Percentiles rank a stretch among this genome's conserved stretches.
These are phyloP conservation scores for Pisolithus albus DNA, from an alignment of 768 basidiomycete genomes.

Conservation along the genomic window DNA sequence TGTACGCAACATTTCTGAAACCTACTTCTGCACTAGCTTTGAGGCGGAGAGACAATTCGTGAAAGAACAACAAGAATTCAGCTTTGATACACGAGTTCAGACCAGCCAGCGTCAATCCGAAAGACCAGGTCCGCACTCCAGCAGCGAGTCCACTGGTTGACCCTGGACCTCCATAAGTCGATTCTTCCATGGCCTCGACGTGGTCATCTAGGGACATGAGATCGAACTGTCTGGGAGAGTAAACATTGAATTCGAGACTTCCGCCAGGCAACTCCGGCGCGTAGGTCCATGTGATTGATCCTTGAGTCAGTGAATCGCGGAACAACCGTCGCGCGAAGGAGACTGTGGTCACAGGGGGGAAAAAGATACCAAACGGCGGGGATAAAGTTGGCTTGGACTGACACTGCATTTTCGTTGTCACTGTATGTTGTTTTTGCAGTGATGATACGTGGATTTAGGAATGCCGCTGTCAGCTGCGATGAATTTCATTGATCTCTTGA, in stretches of 20 bases:
- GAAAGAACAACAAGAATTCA: constrained; percentile 45
- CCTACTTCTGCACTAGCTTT: constrained; percentile 46
- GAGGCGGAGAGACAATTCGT: constrained; percentile 49
- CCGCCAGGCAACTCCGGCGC: constrained; percentile 17
- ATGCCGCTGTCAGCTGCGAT: constrained; percentile 33
- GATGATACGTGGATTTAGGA: constrained; percentile 36
- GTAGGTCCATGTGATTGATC: constrained; percentile 31
- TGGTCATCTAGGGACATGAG: constrained; percentile 21
- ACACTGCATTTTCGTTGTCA: constrained; percentile 40
- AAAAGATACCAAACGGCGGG: constrained; percentile 27
- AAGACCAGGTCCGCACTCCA: constrained; percentile 40
- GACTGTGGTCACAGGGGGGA: constrained; percentile 37
- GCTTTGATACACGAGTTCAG: constrained; percentile 42
- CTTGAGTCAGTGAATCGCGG: constrained; percentile 40
- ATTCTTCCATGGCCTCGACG: constrained; percentile 15
- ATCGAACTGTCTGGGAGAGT: constrained; percentile 38
- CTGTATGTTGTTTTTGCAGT: constrained; percentile 43
- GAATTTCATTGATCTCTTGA: constrained; percentile 11
- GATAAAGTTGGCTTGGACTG: constrained; percentile 32
- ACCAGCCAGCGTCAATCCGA: constrained; percentile 43
- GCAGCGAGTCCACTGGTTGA: constrained; percentile 46
- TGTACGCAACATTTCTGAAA: constrained; percentile 37
- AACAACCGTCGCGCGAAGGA: constrained; percentile 48
- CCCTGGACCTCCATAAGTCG: constrained; percentile 30
- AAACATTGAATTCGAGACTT: constrained; percentile 35